Percentiles rank a stretch among this genome's conserved stretches.
phyloP scores from a whole-genome alignment of 2,329 filamentous ascomycete species.

The Pseudogymnoascus sp. region DNA sequence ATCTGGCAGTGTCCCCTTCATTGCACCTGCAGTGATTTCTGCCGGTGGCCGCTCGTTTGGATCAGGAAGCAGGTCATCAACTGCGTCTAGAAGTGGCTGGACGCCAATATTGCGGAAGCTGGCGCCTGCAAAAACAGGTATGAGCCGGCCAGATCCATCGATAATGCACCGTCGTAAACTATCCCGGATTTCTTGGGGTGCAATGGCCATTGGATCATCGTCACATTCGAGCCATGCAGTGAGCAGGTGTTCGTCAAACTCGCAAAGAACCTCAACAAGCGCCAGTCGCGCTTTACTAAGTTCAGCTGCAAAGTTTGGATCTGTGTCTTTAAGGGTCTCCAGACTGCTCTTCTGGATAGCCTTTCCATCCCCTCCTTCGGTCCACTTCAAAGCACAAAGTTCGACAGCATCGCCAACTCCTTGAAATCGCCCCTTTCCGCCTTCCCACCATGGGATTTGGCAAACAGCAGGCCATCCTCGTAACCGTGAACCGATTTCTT shows the following conservation, averaged over 20 bases:
- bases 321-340: slow-evolving; percentile 42
- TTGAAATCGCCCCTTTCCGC: slow-evolving; percentile 62
- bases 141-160: slow-evolving; percentile 60
- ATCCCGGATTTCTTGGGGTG: slow-evolving; percentile 58
- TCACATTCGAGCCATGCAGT: slow-evolving; percentile 75
- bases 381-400: slow-evolving; percentile 68
- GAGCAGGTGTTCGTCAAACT: slow-evolving; percentile 80
- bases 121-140: slow-evolving; percentile 84
- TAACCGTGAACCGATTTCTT: slow-evolving; percentile 74
- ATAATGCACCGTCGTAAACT: slow-evolving; percentile 68
- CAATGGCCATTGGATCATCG: slow-evolving; percentile 63
- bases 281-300: slow-evolving; percentile 67
- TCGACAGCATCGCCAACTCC: slow-evolving; percentile 81
- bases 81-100: slow-evolving; percentile 80
- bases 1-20: slow-evolving; percentile 46
- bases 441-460: slow-evolving; percentile 90
- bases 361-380: slow-evolving; percentile 58
- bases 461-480: slow-evolving; percentile 84
- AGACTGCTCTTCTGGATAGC: slow-evolving; percentile 49
- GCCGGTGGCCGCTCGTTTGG: slow-evolving; percentile 74
- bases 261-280: slow-evolving; percentile 76
- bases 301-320: slow-evolving; percentile 52
- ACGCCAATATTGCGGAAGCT: slow-evolving; percentile 93
- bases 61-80: slow-evolving; percentile 79
- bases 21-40: slow-evolving; percentile 60